Percentiles rank a stretch among this genome's conserved stretches.
phyloP scores from a whole-genome alignment of 768 basidiomycete genomes.

The Suillus tomentosus region DNA sequence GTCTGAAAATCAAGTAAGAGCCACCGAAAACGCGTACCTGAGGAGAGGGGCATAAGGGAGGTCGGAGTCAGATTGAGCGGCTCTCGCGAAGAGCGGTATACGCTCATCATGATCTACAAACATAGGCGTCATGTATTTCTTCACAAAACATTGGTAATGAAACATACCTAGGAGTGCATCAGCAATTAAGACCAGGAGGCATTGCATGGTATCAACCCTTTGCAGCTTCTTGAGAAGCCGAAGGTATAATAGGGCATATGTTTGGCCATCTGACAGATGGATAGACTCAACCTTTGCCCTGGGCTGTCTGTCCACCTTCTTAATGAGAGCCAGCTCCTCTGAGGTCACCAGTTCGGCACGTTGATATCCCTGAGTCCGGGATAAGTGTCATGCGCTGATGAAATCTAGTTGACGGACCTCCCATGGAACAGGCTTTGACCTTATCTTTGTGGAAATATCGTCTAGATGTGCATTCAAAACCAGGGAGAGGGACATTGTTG shows the following conservation, averaged over 20 bases:
- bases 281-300: constrained; percentile 73
- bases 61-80: constrained; percentile 69
- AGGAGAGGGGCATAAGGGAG: constrained; percentile 81
- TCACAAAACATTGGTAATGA: not conserved
- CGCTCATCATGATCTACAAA: constrained; percentile 82
- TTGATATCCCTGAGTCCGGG: constrained; percentile 77
- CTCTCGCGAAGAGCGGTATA: constrained; percentile 69
- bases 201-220: constrained; percentile 86
- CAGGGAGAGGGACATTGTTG: constrained; percentile 69
- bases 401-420: constrained; percentile 57
- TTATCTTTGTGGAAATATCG: constrained; percentile 84
- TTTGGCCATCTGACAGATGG: constrained; percentile 77
- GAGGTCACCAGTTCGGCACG: constrained; percentile 86
- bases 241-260: constrained; percentile 88
- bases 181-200: constrained; percentile 80
- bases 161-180: constrained; percentile 81
- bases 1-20: not conserved
- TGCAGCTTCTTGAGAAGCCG: constrained; percentile 85
- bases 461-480: constrained; percentile 85
- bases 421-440: constrained; percentile 93
- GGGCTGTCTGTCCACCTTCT: constrained; percentile 85
- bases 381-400: constrained; percentile 15
- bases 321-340: constrained; percentile 86
- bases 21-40: constrained; percentile 45
- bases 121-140: not conserved